Evolutionary conservation across 306 rosid genomes (phyloP).

Genomic region (Medicago truncatula): MtrunA17r5.0-ANR NC_053045.1:32025001-32025500

Average conservation of each 20-base stretch:
- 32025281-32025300: constrained; percentile 47
- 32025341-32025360: constrained; percentile 59
- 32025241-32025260: constrained; percentile 51
- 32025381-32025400: constrained; percentile 77
- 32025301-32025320: constrained; percentile 64
- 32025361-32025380: constrained; percentile 72
- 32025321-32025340: constrained; percentile 72
- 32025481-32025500: constrained; percentile 71
- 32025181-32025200: constrained; percentile 64
- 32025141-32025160: constrained; percentile 1
- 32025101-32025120: constrained; percentile 73
- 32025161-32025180: constrained; percentile 66
- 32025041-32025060: constrained; percentile 57
- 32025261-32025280: constrained; percentile 60
- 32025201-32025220: constrained; percentile 65
- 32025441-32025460: constrained; percentile 87
- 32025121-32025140: constrained; percentile 46
- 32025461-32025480: constrained; percentile 81
- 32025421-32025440: constrained; percentile 80
- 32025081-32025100: constrained; percentile 71
- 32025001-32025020: constrained; percentile 83
- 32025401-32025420: constrained; percentile 78
- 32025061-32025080: constrained; percentile 60
- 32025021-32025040: constrained; percentile 67
- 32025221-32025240: constrained; percentile 69